phyloP scores from a whole-genome alignment of 1,284 basidiomycete species.

The Coniferiporia weirii region DNA sequence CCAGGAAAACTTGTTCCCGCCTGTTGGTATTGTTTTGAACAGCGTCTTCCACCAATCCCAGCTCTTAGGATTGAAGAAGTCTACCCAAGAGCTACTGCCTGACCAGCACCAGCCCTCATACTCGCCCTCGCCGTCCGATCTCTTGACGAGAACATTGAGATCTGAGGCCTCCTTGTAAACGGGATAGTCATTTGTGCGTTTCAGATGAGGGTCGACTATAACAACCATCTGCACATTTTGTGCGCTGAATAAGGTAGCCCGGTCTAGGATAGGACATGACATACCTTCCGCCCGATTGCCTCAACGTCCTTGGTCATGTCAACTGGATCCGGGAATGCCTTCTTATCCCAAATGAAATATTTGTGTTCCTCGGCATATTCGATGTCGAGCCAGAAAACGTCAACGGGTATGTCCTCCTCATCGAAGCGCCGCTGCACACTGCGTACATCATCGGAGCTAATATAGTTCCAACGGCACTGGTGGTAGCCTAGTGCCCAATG shows the following conservation, averaged over 20 bases:
- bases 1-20: slow-evolving; percentile 60
- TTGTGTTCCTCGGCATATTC: slow-evolving; percentile 94
- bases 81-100: slow-evolving; percentile 92
- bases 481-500: slow-evolving; percentile 94
- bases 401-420: slow-evolving; percentile 90
- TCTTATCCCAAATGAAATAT: slow-evolving; percentile 96
- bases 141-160: slow-evolving; percentile 78
- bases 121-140: slow-evolving; percentile 71
- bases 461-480: slow-evolving; percentile 98
- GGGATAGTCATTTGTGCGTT: slow-evolving; percentile 76
- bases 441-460: slow-evolving; percentile 85
- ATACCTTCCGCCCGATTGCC: slow-evolving; percentile 79
- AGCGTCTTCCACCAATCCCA: slow-evolving; percentile 91
- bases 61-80: slow-evolving; percentile 89
- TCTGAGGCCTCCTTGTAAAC: slow-evolving; percentile 86
- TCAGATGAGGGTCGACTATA: slow-evolving; percentile 96
- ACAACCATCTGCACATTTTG: slow-evolving; percentile 33
- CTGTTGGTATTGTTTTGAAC: slow-evolving; percentile 59
- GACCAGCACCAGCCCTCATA: slow-evolving; percentile 99
- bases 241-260: neutral
- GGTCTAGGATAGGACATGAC: neutral
- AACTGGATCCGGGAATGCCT: slow-evolving; percentile 89
- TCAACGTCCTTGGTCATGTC: slow-evolving; percentile 91
- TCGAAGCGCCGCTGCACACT: slow-evolving; percentile 88
- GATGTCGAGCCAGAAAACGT: slow-evolving; percentile 98